Percentiles rank a stretch among this genome's conserved stretches.
Conservation (phyloP, 73 alveolate species). For the Paramecium biaurelia region DNA sequence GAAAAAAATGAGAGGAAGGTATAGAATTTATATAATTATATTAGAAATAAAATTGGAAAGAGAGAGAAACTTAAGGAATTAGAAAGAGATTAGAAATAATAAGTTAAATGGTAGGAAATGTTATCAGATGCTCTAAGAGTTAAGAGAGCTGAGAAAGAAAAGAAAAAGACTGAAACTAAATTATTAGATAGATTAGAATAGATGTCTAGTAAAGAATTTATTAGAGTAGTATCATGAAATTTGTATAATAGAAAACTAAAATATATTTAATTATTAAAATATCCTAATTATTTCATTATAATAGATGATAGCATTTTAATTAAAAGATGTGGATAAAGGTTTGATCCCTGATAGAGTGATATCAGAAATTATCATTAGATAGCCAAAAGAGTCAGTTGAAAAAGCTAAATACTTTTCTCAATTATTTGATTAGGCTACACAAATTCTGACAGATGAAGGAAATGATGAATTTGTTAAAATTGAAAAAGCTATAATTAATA, state of each 20-base stretch:
- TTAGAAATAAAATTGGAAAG: conserved; percentile 34
- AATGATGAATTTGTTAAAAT: neutral
- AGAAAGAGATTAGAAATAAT: conserved; percentile 3
- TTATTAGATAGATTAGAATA: conserved; percentile 45
- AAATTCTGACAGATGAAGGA: neutral
- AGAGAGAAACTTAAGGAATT: conserved; percentile 39
- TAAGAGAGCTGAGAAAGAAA: conserved; percentile 62
- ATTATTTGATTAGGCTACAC: neutral
- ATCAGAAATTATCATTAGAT: neutral
- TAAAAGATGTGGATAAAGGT: neutral
- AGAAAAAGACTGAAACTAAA: conserved; percentile 20
- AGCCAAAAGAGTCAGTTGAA: neutral
- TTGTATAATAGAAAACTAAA: conserved; percentile 25
- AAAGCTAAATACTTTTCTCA: neutral
- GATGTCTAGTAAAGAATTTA: conserved; percentile 1
- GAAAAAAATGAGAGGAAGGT: conserved; percentile 79
- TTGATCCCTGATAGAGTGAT: neutral
- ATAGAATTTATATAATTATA: neutral
- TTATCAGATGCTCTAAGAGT: conserved; percentile 43
- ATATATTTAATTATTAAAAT: neutral
- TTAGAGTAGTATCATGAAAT: conserved; percentile 6
- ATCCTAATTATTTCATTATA: neutral
- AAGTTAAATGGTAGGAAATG: conserved; percentile 43
- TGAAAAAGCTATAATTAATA: neutral
- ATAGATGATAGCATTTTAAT: neutral